phyloP scores from a whole-genome alignment of 176 grass and related monocot species.

The Eragrostis nindensis region DNA sequence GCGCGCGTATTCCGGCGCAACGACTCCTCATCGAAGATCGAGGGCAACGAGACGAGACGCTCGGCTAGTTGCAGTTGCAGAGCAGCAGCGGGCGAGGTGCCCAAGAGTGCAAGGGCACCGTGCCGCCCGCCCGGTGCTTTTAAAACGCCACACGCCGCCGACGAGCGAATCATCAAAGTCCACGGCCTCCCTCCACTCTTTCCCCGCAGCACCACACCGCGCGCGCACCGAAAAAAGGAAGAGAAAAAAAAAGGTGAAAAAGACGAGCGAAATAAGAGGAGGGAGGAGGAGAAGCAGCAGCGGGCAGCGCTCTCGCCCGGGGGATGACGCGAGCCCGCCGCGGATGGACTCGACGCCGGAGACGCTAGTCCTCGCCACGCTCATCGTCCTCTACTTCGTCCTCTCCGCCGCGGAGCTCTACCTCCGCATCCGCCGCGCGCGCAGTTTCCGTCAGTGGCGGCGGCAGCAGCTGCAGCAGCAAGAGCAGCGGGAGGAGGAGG shows the following conservation, averaged over 20 bases:
- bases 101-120: not conserved
- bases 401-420: not conserved
- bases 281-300: not conserved
- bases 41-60: too few relatives aligned
- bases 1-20: not conserved
- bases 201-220: not conserved
- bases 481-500: not conserved
- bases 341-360: constrained; percentile 39
- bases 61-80: too few relatives aligned
- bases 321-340: constrained; percentile 65
- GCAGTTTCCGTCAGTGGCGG: not conserved
- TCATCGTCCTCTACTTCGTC: constrained; percentile 26
- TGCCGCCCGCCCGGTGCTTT: constrained; percentile 26
- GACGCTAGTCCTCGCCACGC: constrained; percentile 23
- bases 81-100: too few relatives aligned
- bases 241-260: rapidly evolving
- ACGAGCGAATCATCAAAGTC: not conserved
- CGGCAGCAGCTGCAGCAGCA: not conserved
- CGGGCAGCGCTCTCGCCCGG: not conserved
- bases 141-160: not conserved
- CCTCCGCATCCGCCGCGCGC: not conserved
- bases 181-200: not conserved
- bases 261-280: not conserved
- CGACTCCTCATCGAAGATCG: not conserved
- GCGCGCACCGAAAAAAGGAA: not conserved